Evolutionary conservation across 2,329 filamentous ascomycete species (phyloP).

Genomic region (Elsinoe perseae): DNA sequence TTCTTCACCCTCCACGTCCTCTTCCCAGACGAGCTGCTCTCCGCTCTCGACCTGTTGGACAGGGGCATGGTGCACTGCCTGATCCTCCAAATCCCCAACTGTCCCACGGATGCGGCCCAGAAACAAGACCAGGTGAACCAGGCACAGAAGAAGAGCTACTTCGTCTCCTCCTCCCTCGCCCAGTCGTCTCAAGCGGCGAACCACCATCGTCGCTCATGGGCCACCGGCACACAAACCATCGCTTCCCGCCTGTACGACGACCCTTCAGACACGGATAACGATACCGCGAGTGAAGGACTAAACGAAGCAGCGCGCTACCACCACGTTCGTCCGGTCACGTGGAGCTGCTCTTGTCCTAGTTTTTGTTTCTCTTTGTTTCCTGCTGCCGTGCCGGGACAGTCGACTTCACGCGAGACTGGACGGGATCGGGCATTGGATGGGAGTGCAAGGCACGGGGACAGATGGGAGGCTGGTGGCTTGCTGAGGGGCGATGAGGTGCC

Average conservation of each 20-base stretch:
- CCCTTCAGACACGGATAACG: not conserved
- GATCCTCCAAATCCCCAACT: not conserved
- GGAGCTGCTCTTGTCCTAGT: slow-evolving; percentile 84
- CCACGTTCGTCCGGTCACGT: slow-evolving; percentile 63
- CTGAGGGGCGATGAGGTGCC: slow-evolving; percentile 38
- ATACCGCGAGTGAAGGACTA: slow-evolving; percentile 14
- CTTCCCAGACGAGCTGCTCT: slow-evolving; percentile 72
- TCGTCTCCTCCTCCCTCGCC: slow-evolving; percentile 54
- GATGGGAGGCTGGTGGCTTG: slow-evolving; percentile 20
- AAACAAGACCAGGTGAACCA: not conserved
- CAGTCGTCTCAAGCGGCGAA: slow-evolving; percentile 23
- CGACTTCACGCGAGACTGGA: slow-evolving; percentile 23
- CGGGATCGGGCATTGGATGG: slow-evolving; percentile 42
- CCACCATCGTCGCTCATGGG: not conserved
- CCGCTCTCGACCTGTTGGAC: slow-evolving; percentile 82
- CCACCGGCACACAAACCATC: not conserved
- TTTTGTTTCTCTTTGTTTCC: slow-evolving; percentile 69
- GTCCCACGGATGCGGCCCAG: not conserved
- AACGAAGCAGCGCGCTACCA: slow-evolving; percentile 52
- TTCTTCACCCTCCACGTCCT: slow-evolving; percentile 78
- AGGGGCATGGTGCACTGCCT: slow-evolving; percentile 59
- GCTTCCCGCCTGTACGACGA: slow-evolving; percentile 12
- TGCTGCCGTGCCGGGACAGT: not conserved
- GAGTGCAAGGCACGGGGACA: not conserved
- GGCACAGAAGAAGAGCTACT: slow-evolving; percentile 40